A percentile compares a stretch with the other conserved stretches of the same genome.
phyloP scores from a whole-genome alignment of 1,139 yeast species.

The Saccharomyces hybrid region DNA sequence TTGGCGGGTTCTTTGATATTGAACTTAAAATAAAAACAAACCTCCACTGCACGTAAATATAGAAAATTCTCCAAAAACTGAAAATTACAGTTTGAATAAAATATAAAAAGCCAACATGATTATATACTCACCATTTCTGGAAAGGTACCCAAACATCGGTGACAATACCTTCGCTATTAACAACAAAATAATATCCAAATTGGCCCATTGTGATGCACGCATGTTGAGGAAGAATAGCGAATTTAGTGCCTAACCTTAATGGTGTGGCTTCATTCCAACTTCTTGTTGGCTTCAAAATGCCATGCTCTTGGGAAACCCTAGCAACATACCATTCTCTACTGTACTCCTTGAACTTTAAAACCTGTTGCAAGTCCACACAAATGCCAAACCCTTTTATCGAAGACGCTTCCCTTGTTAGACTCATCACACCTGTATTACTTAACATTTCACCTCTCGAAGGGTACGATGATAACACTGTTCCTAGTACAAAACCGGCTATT shows the following conservation, averaged over 20 bases:
- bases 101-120: not conserved
- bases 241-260: constrained; percentile 43
- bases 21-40: not conserved
- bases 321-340: constrained; percentile 45
- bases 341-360: constrained; percentile 4
- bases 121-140: constrained; percentile 42
- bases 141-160: constrained; percentile 68
- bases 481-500: constrained; percentile 51
- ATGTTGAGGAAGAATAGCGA: constrained; percentile 62
- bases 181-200: constrained; percentile 51
- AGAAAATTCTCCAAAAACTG: not conserved
- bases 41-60: not conserved
- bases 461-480: constrained; percentile 58
- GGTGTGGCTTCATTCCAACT: constrained; percentile 24
- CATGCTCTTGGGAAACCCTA: constrained; percentile 59
- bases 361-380: constrained; percentile 18
- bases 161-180: constrained; percentile 44
- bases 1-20: no score
- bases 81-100: not conserved
- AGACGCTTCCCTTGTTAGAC: constrained; percentile 58
- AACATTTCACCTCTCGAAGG: constrained; percentile 51
- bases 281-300: constrained; percentile 41
- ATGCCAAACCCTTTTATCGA: constrained; percentile 43
- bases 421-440: constrained; percentile 66
- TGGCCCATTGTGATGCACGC: constrained; percentile 66